Conservation (phyloP, 495 filamentous ascomycete species). For the Talaromyces borbonicus region DNA sequence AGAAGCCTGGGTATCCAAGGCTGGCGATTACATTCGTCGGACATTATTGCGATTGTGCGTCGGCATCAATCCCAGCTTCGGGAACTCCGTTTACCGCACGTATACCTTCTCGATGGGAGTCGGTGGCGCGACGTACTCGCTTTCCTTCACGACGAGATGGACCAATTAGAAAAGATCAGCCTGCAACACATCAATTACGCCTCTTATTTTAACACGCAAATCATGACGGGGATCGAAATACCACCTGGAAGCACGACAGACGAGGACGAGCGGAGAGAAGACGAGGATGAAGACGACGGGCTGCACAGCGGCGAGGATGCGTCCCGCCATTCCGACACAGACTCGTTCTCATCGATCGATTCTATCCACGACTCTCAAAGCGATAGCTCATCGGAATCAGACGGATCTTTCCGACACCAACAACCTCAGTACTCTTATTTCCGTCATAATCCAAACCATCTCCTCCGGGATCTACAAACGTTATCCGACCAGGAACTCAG, state of each 20-base stretch:
- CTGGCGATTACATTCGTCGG: constrained; percentile 50
- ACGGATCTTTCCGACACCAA: constrained; percentile 7
- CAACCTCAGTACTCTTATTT: constrained; percentile 6
- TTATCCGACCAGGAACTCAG: constrained; percentile 16
- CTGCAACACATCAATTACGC: constrained; percentile 53
- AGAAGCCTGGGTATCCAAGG: constrained; percentile 55
- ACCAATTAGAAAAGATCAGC: constrained; percentile 48
- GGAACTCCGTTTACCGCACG: constrained; percentile 46
- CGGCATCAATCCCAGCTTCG: constrained; percentile 47
- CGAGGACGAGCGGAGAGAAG: constrained; percentile 5
- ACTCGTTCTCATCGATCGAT: not conserved
- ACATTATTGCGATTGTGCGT: constrained; percentile 47
- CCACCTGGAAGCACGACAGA: constrained; percentile 12
- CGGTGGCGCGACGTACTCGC: constrained; percentile 52
- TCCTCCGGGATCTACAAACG: not conserved
- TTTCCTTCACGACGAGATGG: constrained; percentile 48
- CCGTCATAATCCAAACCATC: constrained; percentile 10
- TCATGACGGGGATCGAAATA: constrained; percentile 15
- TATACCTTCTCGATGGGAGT: constrained; percentile 48
- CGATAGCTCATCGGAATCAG: constrained; percentile 5
- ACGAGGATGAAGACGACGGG: not conserved
- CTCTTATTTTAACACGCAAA: constrained; percentile 39
- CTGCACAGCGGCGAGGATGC: constrained; percentile 13
- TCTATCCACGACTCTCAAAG: constrained; percentile 3
- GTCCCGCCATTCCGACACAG: constrained; percentile 7